Evolutionary conservation across 306 rosid species (phyloP).

Genomic region (Gastrolobium villosum): DNA sequence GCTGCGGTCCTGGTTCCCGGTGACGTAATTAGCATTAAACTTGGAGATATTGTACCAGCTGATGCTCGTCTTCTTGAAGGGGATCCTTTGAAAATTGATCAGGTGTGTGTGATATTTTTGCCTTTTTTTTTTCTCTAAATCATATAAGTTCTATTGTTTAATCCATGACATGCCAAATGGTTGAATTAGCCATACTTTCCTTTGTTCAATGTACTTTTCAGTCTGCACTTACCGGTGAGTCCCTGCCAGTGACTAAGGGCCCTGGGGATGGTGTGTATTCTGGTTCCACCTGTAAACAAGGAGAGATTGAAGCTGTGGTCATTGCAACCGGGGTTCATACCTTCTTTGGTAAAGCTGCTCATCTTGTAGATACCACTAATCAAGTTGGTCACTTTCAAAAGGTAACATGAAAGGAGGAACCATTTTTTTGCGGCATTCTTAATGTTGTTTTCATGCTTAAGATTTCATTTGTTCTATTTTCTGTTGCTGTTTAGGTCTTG

Average conservation of each 20-base stretch:
- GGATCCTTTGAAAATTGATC: constrained; percentile 94
- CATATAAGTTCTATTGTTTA: background rate
- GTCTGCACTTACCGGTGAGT: constrained; percentile 96
- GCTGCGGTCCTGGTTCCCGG: constrained; percentile 82
- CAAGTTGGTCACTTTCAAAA: constrained; percentile 97
- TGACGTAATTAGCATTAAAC: constrained; percentile 82
- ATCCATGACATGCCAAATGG: background rate
- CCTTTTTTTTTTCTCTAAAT: background rate
- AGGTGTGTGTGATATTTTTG: constrained; percentile 50
- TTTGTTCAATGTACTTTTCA: constrained; percentile 53
- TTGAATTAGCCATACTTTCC: background rate
- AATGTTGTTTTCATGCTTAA: background rate
- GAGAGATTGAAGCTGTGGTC: constrained; percentile 93
- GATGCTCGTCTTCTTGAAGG: constrained; percentile 98
- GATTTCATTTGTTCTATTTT: constrained; percentile 39
- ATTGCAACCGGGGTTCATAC: constrained; percentile 97
- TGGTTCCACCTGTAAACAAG: constrained; percentile 95
- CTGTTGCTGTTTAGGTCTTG: constrained; percentile 69
- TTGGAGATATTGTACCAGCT: constrained; percentile 88
- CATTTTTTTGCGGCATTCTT: background rate
- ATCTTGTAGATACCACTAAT: constrained; percentile 89
- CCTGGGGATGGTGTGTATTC: constrained; percentile 94
- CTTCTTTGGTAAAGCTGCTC: constrained; percentile 95
- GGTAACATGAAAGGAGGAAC: constrained; percentile 54
- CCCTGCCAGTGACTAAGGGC: constrained; percentile 88